Conservation (phyloP, 2,329 filamentous ascomycete species). For the Aureobasidium sp. region DNA sequence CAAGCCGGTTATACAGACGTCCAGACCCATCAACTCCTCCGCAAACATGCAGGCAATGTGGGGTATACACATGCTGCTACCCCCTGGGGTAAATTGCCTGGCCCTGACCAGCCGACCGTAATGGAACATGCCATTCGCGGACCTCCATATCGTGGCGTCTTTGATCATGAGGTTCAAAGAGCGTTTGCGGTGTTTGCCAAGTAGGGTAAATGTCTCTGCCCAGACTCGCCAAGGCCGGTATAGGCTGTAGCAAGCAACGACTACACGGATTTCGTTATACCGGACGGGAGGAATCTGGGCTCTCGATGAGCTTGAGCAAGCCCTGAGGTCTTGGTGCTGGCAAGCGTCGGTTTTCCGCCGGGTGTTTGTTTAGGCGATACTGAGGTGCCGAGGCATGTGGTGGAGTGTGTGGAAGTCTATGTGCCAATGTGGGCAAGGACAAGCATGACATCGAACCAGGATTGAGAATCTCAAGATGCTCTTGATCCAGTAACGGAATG, state of each 20-base stretch:
- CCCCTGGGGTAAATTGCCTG: slow-evolving; percentile 5
- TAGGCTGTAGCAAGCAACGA: slow-evolving; percentile 1
- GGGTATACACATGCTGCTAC: neutral
- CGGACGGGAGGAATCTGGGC: neutral
- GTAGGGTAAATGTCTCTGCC: slow-evolving; percentile 9
- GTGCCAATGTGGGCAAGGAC: too few relatives aligned
- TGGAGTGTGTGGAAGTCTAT: too few relatives aligned
- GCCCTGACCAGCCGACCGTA: neutral
- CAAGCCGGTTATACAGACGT: slow-evolving; percentile 10
- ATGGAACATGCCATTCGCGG: neutral
- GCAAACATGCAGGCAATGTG: neutral
- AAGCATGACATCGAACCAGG: too few relatives aligned
- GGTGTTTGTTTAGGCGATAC: too few relatives aligned
- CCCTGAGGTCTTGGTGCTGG: too few relatives aligned
- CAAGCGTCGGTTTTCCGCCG: too few relatives aligned
- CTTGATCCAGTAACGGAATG: too few relatives aligned
- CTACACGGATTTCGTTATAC: neutral
- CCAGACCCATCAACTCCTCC: neutral
- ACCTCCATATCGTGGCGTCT: neutral
- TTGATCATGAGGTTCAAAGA: neutral
- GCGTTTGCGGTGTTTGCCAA: neutral
- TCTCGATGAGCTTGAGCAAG: too few relatives aligned
- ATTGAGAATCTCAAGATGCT: too few relatives aligned
- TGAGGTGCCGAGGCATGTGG: too few relatives aligned
- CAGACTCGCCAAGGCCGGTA: slow-evolving; percentile 6